These are phyloP conservation scores for Guyanaporus albipodus DNA, from an alignment of 768 basidiomycete species.

Conservation along the genomic window DNA sequence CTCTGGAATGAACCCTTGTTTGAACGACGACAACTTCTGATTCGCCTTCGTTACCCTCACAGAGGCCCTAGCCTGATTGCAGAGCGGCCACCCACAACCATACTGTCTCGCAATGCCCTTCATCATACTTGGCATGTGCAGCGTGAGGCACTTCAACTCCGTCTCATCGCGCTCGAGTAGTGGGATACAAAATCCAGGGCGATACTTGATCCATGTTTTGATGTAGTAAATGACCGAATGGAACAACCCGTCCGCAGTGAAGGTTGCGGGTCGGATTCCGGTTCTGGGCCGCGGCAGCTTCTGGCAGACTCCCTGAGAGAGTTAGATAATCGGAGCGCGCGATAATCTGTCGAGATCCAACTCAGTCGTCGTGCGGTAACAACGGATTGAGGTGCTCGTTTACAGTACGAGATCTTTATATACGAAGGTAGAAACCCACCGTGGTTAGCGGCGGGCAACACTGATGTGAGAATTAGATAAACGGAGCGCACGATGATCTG, in stretches of 20 bases:
- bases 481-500: too few relatives aligned
- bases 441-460: too few relatives aligned
- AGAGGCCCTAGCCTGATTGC: conserved; percentile 51
- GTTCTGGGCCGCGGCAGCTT: too few relatives aligned
- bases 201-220: conserved; percentile 29
- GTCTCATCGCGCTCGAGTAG: neutral
- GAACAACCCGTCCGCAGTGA: neutral
- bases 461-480: too few relatives aligned
- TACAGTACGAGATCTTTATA: too few relatives aligned
- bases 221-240: conserved; percentile 1
- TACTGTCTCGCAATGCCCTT: conserved; percentile 3
- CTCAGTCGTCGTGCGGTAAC: too few relatives aligned
- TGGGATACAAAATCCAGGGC: conserved; percentile 1
- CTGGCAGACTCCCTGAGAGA: too few relatives aligned
- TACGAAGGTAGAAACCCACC: too few relatives aligned
- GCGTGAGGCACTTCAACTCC: conserved; percentile 1
- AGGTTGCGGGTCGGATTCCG: too few relatives aligned
- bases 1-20: conserved; percentile 76
- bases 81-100: conserved; percentile 29
- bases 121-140: neutral
- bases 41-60: conserved; percentile 55
- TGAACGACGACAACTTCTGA: conserved; percentile 63
- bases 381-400: too few relatives aligned
- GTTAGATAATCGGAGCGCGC: too few relatives aligned
- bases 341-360: too few relatives aligned